Percentiles rank a stretch among this genome's conserved stretches.
Evolutionary conservation across 2,329 filamentous ascomycete genomes (phyloP).

Genomic region (Fusarium tuaranense): DNA sequence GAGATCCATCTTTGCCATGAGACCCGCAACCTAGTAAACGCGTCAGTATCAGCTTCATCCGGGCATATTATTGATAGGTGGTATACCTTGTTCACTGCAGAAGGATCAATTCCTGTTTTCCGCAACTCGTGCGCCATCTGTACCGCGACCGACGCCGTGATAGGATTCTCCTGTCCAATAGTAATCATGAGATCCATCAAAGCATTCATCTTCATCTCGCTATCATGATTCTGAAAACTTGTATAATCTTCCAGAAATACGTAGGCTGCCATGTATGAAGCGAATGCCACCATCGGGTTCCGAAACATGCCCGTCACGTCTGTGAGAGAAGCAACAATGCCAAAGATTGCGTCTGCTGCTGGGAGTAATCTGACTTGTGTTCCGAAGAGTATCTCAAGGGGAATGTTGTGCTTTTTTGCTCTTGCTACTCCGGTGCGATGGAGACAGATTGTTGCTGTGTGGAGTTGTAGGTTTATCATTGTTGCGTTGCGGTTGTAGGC

Average conservation of each 20-base stretch:
- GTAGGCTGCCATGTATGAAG: constrained; percentile 76
- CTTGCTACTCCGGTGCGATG: constrained; percentile 84
- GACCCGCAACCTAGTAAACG: constrained; percentile 18
- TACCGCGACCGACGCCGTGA: constrained; percentile 76
- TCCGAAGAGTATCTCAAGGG: constrained; percentile 49
- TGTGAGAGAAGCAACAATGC: constrained; percentile 72
- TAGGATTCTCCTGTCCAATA: constrained; percentile 72
- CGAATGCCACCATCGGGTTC: constrained; percentile 78
- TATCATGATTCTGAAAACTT: constrained; percentile 64
- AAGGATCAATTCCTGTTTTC: constrained; percentile 50
- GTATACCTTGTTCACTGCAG: constrained; percentile 39
- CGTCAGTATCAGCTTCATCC: too few species aligned
- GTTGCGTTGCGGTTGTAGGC: constrained; percentile 77
- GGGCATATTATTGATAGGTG: too few species aligned
- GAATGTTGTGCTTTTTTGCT: constrained; percentile 60
- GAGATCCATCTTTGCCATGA: constrained; percentile 25
- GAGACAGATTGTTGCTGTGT: constrained; percentile 85
- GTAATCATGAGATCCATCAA: constrained; percentile 75
- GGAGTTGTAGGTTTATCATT: constrained; percentile 85
- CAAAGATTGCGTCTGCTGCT: constrained; percentile 83
- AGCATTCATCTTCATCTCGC: constrained; percentile 71
- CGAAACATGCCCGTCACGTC: constrained; percentile 58
- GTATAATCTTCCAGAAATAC: constrained; percentile 79
- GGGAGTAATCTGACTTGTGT: constrained; percentile 77
- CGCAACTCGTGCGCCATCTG: constrained; percentile 75